phyloP scores from a whole-genome alignment of 2,329 filamentous ascomycete genomes.

The Hymenoscyphus salicellus region DNA sequence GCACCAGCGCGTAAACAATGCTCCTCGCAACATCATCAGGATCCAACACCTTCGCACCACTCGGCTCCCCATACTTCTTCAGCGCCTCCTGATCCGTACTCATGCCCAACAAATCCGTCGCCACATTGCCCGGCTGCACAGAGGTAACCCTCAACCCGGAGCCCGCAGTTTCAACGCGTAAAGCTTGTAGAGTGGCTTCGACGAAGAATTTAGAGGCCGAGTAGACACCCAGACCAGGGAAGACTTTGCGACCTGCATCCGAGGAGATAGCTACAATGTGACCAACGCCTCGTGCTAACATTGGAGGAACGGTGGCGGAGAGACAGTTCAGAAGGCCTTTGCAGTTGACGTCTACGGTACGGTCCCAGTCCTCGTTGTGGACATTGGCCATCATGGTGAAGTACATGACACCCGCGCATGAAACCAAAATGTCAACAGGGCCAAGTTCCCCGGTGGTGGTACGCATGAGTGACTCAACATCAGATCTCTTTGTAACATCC shows the following conservation, averaged over 20 bases:
- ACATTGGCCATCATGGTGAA: constrained; percentile 82
- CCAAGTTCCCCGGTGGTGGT: constrained; percentile 61
- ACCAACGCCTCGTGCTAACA: constrained; percentile 66
- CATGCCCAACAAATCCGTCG: constrained; percentile 70
- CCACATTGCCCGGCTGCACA: constrained; percentile 74
- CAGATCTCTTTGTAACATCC: constrained; percentile 64
- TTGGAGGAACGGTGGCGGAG: constrained; percentile 64
- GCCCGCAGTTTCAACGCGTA: constrained; percentile 74
- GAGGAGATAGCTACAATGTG: constrained; percentile 81
- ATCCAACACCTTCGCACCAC: constrained; percentile 72
- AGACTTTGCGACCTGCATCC: constrained; percentile 77
- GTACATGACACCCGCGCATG: constrained; percentile 83
- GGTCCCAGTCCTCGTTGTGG: constrained; percentile 73
- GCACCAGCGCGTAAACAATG: constrained; percentile 71
- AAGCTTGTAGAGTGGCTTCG: constrained; percentile 71
- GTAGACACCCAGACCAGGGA: constrained; percentile 78
- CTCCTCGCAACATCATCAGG: constrained; percentile 68
- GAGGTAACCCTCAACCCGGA: constrained; percentile 69
- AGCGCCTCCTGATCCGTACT: constrained; percentile 73
- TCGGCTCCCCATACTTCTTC: constrained; percentile 74
- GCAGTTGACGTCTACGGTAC: constrained; percentile 82
- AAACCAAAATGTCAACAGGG: constrained; percentile 73
- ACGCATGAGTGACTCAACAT: constrained; percentile 65
- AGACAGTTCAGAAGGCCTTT: constrained; percentile 75
- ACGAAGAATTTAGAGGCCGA: constrained; percentile 84